Conservation (phyloP, 306 rosid genomes). For the Myrica gale region DNA sequence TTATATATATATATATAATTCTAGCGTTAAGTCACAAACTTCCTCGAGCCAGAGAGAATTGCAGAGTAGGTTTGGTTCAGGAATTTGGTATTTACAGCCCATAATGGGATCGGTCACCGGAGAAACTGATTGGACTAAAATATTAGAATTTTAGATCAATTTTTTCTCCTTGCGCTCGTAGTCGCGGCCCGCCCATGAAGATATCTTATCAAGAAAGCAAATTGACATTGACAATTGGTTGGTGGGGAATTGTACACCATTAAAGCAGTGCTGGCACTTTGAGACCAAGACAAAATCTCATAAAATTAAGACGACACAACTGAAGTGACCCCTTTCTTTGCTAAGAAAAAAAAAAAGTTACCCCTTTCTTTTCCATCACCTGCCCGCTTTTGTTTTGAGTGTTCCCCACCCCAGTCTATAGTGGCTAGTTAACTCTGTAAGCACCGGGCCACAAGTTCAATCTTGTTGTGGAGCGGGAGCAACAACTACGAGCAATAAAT, state of each 20-base stretch:
- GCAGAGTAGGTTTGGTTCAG: too few species aligned
- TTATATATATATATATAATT: too few species aligned
- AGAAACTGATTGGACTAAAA: not conserved
- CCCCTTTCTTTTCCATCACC: not conserved
- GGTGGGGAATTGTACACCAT: not conserved
- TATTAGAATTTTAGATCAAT: too few species aligned
- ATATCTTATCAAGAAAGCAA: conserved; percentile 4
- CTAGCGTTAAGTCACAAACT: too few species aligned
- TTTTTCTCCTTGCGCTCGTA: too few species aligned
- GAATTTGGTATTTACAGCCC: too few species aligned
- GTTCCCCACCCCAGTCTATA: not conserved
- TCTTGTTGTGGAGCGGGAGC: conserved; percentile 7
- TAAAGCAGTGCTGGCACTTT: not conserved
- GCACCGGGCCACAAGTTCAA: conserved; percentile 3
- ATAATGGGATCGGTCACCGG: too few species aligned
- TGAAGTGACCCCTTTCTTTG: too few species aligned
- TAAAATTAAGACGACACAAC: conserved; percentile 20
- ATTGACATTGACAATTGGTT: not conserved
- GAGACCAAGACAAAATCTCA: conserved; percentile 26
- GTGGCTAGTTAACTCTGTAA: not conserved
- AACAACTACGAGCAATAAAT: conserved; percentile 17
- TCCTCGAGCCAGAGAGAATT: too few species aligned
- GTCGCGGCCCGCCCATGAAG: not conserved
- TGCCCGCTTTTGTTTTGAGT: not conserved
- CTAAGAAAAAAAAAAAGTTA: too few species aligned